These are phyloP conservation scores for Mucor circinelloides DNA, from an alignment of 371 early-diverging fungal genomes.

Conservation along the genomic window DNA sequence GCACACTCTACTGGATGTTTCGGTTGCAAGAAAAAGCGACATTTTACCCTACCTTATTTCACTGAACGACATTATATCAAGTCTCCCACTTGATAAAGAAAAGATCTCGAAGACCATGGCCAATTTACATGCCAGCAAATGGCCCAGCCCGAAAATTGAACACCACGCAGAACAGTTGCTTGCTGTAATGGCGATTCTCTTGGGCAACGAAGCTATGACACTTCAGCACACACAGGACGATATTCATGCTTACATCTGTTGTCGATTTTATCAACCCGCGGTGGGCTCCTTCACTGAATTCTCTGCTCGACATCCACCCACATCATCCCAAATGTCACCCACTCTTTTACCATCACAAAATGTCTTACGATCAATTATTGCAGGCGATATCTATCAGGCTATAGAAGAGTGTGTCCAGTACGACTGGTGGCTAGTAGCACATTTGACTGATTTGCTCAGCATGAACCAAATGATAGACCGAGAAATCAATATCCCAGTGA, in stretches of 20 bases:
- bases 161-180: neutral
- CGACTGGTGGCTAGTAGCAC: conserved; percentile 23
- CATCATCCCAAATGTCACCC: neutral
- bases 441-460: conserved; percentile 12
- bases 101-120: neutral
- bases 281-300: neutral
- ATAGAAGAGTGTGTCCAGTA: neutral
- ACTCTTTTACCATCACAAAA: neutral
- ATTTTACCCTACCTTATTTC: neutral
- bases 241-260: conserved; percentile 10
- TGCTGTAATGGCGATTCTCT: conserved; percentile 1
- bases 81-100: neutral
- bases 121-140: neutral
- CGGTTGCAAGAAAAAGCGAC: neutral
- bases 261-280: neutral
- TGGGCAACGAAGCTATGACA: neutral
- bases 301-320: neutral
- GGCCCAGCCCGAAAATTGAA: neutral
- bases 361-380: neutral
- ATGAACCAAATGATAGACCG: conserved; percentile 2
- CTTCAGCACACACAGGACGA: conserved; percentile 3
- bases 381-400: neutral
- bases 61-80: neutral
- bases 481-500: neutral
- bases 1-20: neutral